These are phyloP conservation scores for Hypomyces perniciosus DNA, from an alignment of 2,329 filamentous ascomycete genomes.

Conservation along the genomic window DNA sequence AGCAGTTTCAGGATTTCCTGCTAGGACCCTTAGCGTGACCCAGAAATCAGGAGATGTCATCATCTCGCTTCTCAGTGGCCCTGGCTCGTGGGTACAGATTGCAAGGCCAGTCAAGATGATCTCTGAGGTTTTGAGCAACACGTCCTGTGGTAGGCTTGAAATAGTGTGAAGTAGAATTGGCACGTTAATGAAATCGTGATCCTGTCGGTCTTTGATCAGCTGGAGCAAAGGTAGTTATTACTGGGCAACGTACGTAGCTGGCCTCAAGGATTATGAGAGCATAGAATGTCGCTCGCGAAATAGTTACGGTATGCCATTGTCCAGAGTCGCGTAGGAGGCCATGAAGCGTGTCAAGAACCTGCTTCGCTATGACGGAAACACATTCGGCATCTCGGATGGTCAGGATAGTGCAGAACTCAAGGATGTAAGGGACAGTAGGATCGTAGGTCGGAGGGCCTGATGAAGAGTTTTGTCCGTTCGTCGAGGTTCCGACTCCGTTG, in stretches of 20 bases:
- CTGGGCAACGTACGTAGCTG: slow-evolving; percentile 63
- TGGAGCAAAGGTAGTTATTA: no score
- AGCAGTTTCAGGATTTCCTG: slow-evolving; percentile 63
- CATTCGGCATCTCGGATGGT: slow-evolving; percentile 70
- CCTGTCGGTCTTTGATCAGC: slow-evolving; percentile 41
- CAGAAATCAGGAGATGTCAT: slow-evolving; percentile 97
- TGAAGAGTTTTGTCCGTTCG: slow-evolving; percentile 40
- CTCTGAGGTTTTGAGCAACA: slow-evolving; percentile 68
- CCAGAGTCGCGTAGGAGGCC: slow-evolving; percentile 72
- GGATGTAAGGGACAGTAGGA: slow-evolving; percentile 78
- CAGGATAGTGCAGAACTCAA: slow-evolving; percentile 82
- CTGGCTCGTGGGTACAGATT: slow-evolving; percentile 71
- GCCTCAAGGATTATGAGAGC: slow-evolving; percentile 73
- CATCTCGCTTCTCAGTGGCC: slow-evolving; percentile 79
- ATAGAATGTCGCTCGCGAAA: slow-evolving; percentile 82
- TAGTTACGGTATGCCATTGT: slow-evolving; percentile 73
- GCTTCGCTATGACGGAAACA: slow-evolving; percentile 66
- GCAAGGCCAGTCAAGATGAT: slow-evolving; percentile 74
- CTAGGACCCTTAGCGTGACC: slow-evolving; percentile 76
- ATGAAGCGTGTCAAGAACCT: slow-evolving; percentile 74
- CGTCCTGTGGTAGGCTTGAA: slow-evolving; percentile 74
- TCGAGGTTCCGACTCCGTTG: slow-evolving; percentile 54
- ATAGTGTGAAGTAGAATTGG: slow-evolving; percentile 89
- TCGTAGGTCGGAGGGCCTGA: slow-evolving; percentile 62
- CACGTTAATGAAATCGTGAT: slow-evolving; percentile 84